A percentile compares a stretch with the other conserved stretches of the same genome.
These are phyloP conservation scores for Fusarium ramigenum DNA, from an alignment of 2,329 filamentous ascomycete species.

Conservation along the genomic window DNA sequence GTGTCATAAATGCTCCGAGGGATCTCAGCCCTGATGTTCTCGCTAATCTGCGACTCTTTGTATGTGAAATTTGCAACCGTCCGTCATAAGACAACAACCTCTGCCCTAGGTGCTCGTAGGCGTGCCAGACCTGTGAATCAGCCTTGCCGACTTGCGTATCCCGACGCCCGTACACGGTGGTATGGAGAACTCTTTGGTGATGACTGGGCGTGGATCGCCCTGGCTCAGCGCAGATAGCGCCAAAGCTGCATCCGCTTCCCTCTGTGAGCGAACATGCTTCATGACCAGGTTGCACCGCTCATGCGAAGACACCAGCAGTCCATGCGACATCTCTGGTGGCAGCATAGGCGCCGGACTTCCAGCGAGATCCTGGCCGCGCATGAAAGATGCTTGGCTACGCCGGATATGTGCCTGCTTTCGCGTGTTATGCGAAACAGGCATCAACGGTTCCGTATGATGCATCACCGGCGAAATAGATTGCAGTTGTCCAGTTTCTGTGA, in stretches of 20 bases:
- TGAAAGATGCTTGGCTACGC: background rate
- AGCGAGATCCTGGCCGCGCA: conserved; percentile 37
- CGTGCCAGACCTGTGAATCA: conserved; percentile 12
- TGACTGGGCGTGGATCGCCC: conserved; percentile 20
- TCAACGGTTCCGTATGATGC: conserved; percentile 34
- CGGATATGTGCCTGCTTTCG: conserved; percentile 23
- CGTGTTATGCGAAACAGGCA: conserved; percentile 47
- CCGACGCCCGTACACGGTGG: conserved; percentile 16
- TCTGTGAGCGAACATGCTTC: conserved; percentile 20
- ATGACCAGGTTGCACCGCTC: conserved; percentile 16
- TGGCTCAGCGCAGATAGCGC: conserved; percentile 38
- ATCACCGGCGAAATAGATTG: conserved; percentile 27
- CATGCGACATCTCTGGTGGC: conserved; percentile 31
- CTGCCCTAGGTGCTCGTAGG: conserved; percentile 16
- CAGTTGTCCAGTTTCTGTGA: conserved; percentile 29
- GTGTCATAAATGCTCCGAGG: conserved; percentile 28
- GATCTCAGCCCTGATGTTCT: background rate
- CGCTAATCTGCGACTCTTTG: conserved; percentile 9
- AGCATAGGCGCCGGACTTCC: conserved; percentile 35
- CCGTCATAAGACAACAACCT: conserved; percentile 19
- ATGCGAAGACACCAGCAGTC: conserved; percentile 13
- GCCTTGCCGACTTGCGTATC: conserved; percentile 26
- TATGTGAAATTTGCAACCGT: conserved; percentile 3
- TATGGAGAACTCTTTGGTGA: background rate
- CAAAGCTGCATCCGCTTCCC: conserved; percentile 39